Base-by-base conservation (phyloP, 2,329 filamentous ascomycete species). In the Penicillium nordicum region DNA sequence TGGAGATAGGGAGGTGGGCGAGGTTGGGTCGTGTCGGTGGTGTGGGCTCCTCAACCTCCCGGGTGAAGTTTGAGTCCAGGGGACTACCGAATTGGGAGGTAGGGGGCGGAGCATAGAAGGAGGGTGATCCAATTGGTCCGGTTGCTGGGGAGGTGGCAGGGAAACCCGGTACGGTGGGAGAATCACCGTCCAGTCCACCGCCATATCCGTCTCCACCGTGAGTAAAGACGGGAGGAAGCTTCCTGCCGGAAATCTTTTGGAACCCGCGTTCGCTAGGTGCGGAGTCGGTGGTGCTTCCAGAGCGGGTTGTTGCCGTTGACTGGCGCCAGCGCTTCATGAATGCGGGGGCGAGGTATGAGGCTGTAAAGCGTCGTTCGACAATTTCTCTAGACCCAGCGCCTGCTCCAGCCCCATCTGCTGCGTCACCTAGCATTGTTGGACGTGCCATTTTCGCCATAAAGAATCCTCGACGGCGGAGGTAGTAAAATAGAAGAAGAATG, bases 401-500 rank as follows among this genome's bases (percentile, higher is more conserved):
- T 36, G 34, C 25, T n/a, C 29, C 53, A 34, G 47, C 32, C 10
- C 32, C 53, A 1, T 34, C 47, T 18, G 52, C 58, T 57, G 52
- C 64, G 41, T 68, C 68, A 11, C 60, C 61, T 10, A 66, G 59
- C 7, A 69, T 66, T 30, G 74, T 60, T 18, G 61, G 62, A 36
- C 65, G 57, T 41, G 48, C 53, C 40, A 45, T 64, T 16, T 58
- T 63, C 8, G 57, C 59, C 29, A 66, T 49, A 14, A 57, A 73
- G 59, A 79, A 78, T 52, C 81, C 82, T 65, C 81, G 80, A 56
- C 78, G 76, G 45, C 84, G 72, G 52, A 85, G 69, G 25, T 67
- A 50, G 23, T 70, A 66, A 9, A 71, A 54, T 4, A 72, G 54
- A 36, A 68, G 53, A 5, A 71, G 41, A 32, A 85, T 69, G 50